A percentile compares a stretch with the other conserved stretches of the same genome.
Conservation (phyloP, 176 grass and related monocot genomes). For the Oryza glaberrima region DNA sequence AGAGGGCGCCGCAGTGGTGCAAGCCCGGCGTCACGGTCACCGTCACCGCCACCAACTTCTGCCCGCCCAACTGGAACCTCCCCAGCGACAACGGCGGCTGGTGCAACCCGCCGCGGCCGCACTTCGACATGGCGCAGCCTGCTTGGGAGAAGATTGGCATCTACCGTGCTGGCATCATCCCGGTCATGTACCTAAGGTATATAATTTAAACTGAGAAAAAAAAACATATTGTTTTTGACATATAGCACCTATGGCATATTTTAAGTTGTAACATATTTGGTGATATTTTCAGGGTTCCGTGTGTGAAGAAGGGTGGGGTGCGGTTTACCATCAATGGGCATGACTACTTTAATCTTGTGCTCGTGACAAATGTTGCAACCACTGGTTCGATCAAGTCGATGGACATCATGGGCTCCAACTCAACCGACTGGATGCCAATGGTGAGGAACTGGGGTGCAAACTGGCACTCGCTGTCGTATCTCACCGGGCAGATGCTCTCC, state of each 20-base stretch:
- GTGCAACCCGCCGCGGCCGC: constrained; percentile 51
- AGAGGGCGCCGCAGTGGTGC: constrained; percentile 22
- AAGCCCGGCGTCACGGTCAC: constrained; percentile 22
- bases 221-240: neutral
- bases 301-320: constrained; percentile 36
- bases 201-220: too few relatives aligned
- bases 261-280: too few relatives aligned
- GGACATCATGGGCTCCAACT: constrained; percentile 27
- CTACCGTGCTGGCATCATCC: constrained; percentile 56
- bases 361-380: constrained; percentile 39
- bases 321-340: constrained; percentile 48
- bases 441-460: constrained; percentile 45
- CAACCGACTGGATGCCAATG: constrained; percentile 31
- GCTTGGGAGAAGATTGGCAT: constrained; percentile 63
- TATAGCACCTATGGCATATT: too few relatives aligned
- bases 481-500: constrained; percentile 23
- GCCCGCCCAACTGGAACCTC: constrained; percentile 38
- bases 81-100: constrained; percentile 47
- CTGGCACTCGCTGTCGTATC: constrained; percentile 39
- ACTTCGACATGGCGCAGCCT: constrained; percentile 63
- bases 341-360: constrained; percentile 49
- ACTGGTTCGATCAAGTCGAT: constrained; percentile 50
- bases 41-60: constrained; percentile 51
- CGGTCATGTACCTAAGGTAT: constrained; percentile 55
- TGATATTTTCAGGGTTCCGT: constrained; percentile 34